A percentile compares a stretch with the other conserved stretches of the same genome.
Conservation (phyloP, 768 basidiomycete genomes). For the Fistulinella prunicolor region DNA sequence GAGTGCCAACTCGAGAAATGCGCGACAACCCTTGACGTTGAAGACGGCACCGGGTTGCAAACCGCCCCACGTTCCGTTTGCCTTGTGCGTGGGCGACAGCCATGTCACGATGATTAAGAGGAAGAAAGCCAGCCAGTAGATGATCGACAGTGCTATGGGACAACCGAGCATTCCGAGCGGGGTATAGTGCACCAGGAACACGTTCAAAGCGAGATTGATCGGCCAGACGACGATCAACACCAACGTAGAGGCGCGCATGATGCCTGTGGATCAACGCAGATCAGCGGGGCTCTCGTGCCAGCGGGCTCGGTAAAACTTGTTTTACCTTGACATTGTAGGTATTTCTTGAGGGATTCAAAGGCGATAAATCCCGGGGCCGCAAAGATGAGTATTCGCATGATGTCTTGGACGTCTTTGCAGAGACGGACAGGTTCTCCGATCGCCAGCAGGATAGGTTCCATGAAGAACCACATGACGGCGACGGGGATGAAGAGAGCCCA, state of each 20-base stretch:
- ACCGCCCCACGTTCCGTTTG: slow-evolving; percentile 66
- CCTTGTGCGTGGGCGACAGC: slow-evolving; percentile 49
- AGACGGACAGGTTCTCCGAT: slow-evolving; percentile 61
- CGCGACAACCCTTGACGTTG: slow-evolving; percentile 46
- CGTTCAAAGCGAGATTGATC: slow-evolving; percentile 59
- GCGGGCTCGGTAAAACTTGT: background rate
- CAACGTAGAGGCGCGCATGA: slow-evolving; percentile 68
- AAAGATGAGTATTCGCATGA: slow-evolving; percentile 60
- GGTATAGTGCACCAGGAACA: slow-evolving; percentile 62
- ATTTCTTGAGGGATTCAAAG: slow-evolving; percentile 77
- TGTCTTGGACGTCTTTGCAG: slow-evolving; percentile 58
- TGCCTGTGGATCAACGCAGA: slow-evolving; percentile 45
- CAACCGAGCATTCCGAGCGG: slow-evolving; percentile 62
- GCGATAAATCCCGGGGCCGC: slow-evolving; percentile 73
- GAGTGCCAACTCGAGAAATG: slow-evolving; percentile 65
- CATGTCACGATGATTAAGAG: slow-evolving; percentile 49
- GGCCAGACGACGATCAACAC: slow-evolving; percentile 64
- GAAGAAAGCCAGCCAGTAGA: slow-evolving; percentile 66
- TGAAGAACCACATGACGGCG: slow-evolving; percentile 58
- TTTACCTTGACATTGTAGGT: slow-evolving; percentile 74
- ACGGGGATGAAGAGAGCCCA: slow-evolving; percentile 66
- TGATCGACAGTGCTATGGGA: slow-evolving; percentile 62
- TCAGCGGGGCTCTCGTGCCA: background rate
- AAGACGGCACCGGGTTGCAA: slow-evolving; percentile 45
- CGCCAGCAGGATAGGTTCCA: slow-evolving; percentile 56